A percentile compares a stretch with the other conserved stretches of the same genome.
Evolutionary conservation across 176 grass and related monocot species (phyloP).

Genomic region (Coix lacrymajobi): DNA sequence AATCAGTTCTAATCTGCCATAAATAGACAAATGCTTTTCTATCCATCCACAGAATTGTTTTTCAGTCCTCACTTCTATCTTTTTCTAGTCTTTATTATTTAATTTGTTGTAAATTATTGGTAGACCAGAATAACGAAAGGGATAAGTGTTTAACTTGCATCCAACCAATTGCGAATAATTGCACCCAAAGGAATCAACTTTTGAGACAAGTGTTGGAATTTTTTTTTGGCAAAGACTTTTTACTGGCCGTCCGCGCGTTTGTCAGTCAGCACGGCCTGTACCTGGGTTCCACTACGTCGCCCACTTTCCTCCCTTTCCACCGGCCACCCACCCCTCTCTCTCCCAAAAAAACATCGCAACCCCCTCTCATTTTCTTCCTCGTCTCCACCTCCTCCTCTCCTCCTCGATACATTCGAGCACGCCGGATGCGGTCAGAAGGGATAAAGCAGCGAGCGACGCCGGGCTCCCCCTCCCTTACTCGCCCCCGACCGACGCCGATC

Average conservation of each 20-base stretch:
- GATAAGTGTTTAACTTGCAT: not conserved
- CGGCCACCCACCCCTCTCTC: not conserved
- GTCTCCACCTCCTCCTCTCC: not conserved
- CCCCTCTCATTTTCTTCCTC: not conserved
- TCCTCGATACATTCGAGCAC: constrained; percentile 3
- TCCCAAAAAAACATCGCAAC: constrained; percentile 11
- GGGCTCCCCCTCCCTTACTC: not conserved
- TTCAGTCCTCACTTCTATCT: not conserved
- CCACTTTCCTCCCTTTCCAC: constrained; percentile 23
- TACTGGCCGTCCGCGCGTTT: no score
- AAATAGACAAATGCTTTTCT: not conserved
- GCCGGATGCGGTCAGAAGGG: constrained; percentile 8
- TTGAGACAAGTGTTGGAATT: not conserved
- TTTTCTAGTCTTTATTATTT: not conserved
- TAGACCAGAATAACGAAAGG: not conserved
- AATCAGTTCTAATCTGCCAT: no score
- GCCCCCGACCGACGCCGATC: constrained; percentile 5
- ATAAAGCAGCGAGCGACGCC: not conserved
- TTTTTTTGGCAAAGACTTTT: not conserved
- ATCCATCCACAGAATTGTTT: not conserved
- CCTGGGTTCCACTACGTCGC: constrained; percentile 22
- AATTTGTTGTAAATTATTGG: not conserved
- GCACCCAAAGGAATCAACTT: not conserved
- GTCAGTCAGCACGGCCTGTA: no score
- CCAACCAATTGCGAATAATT: not conserved